Base-by-base conservation (phyloP, 2,329 filamentous ascomycete species). In the Monilinia aucupariae region DNA sequence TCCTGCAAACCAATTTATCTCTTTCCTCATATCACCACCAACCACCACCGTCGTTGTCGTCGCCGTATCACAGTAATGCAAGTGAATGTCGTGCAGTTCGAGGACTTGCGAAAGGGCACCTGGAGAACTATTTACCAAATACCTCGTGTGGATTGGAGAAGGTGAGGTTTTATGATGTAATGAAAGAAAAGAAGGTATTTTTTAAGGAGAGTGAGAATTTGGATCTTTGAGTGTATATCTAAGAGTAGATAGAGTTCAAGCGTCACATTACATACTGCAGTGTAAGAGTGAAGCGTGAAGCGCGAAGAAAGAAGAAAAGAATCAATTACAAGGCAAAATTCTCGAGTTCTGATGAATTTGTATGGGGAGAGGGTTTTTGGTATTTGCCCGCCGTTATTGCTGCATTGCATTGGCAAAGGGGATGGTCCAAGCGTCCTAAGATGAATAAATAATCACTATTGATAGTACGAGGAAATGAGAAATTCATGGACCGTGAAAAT, bases 181-280 rank as follows among this genome's bases (percentile, higher is more conserved):
- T n/a, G 32, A 59, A 37, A n/a, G 45, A 59, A 50, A 15, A 39
- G 10, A 37, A 47, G 13, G 7, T 37, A 17, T 27, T 27, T 48
- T 52, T 41, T 34, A 62, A 62, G 54, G 60, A 62, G 60, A 2
- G 60, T 62, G 34, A 58, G 60, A 62, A 62, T 43, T 45, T 55
- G 13, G 13, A 30, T 17, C 13, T 48, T 59, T 27, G 39, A n/a
- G 27, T 30, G 27, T 30, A 30, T 30, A 49, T 59, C 47, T 59
- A 50, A 49, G 50, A n/a, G 53, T 56, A 56, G 25, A 25, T 56
- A 56, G 25, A 25, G 32, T 58, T 62, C 32, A 58, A 48, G 48
- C 37, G 15, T 39, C 1, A 39, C 45, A 30, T 62, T 58, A 62
- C 60, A 62, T 58, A 41, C 20, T 51, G 60, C 22, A 25, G 51